Conservation (phyloP, 495 filamentous ascomycete genomes). For the Aspergillus biplanus region DNA sequence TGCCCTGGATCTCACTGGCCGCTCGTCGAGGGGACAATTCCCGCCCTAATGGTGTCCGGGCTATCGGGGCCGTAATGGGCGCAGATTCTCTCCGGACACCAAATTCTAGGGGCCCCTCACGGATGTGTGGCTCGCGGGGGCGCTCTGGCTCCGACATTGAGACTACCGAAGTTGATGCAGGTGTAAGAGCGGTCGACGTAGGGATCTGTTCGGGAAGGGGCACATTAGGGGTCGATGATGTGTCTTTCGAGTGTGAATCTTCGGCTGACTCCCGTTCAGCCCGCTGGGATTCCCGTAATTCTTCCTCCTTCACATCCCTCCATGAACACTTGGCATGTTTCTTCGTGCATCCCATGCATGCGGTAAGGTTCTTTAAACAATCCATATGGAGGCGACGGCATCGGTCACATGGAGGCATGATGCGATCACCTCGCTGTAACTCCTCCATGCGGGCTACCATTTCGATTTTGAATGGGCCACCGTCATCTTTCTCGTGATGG, state of each 20-base stretch:
- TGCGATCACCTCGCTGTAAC: slow-evolving; percentile 68
- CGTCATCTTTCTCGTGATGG: slow-evolving; percentile 59
- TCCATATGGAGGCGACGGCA: slow-evolving; percentile 79
- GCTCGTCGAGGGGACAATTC: slow-evolving; percentile 45
- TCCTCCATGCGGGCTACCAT: slow-evolving; percentile 79
- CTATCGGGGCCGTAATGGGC: slow-evolving; percentile 25
- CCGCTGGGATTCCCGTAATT: slow-evolving; percentile 50
- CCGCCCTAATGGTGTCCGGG: slow-evolving; percentile 22
- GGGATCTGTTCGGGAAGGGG: slow-evolving; percentile 17
- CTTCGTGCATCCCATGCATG: slow-evolving; percentile 84
- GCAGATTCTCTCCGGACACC: slow-evolving; percentile 40
- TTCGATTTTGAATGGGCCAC: slow-evolving; percentile 63
- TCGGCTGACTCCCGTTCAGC: slow-evolving; percentile 30
- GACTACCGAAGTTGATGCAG: slow-evolving; percentile 19
- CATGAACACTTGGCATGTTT: slow-evolving; percentile 87
- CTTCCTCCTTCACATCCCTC: slow-evolving; percentile 74
- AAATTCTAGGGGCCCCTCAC: slow-evolving; percentile 18
- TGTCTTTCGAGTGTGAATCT: slow-evolving; percentile 22
- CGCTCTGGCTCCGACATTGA: slow-evolving; percentile 17
- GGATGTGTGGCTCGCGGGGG: slow-evolving; percentile 3
- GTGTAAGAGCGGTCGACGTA: slow-evolving; percentile 24
- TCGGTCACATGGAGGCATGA: slow-evolving; percentile 80
- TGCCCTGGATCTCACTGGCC: slow-evolving; percentile 45
- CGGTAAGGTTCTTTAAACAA: slow-evolving; percentile 82
- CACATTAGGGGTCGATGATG: slow-evolving; percentile 10